A percentile compares a stretch with the other conserved stretches of the same genome.
Conservation (phyloP, 2,329 filamentous ascomycete genomes). For the Eutypella sp. region DNA sequence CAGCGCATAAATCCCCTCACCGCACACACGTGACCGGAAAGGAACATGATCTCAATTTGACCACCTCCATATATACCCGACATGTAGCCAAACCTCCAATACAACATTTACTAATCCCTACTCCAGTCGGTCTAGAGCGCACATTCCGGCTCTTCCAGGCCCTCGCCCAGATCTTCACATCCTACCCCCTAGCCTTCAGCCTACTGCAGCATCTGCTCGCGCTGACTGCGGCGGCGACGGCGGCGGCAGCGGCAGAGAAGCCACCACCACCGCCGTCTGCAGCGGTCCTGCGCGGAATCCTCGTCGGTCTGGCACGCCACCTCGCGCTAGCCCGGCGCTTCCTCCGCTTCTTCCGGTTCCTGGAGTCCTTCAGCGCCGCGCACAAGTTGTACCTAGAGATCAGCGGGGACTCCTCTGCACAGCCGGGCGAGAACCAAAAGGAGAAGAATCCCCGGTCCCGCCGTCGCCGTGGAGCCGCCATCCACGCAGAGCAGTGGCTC, state of each 20-base stretch:
- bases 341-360: slow-evolving; percentile 64
- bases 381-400: slow-evolving; percentile 34
- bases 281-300: slow-evolving; percentile 26
- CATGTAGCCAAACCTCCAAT: neutral
- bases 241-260: slow-evolving; percentile 3
- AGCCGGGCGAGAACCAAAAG: slow-evolving; percentile 1
- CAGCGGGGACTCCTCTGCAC: no score
- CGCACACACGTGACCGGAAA: no score
- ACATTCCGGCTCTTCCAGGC: slow-evolving; percentile 54
- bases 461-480: neutral
- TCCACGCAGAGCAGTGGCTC: slow-evolving; percentile 36
- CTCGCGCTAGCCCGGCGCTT: slow-evolving; percentile 52
- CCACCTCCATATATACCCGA: no score
- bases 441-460: neutral
- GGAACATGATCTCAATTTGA: no score
- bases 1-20: no score
- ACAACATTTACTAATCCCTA: neutral
- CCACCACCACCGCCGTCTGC: slow-evolving; percentile 20
- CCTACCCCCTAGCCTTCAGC: slow-evolving; percentile 37
- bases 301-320: slow-evolving; percentile 31
- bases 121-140: slow-evolving; percentile 56
- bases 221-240: no score
- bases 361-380: slow-evolving; percentile 53
- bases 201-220: slow-evolving; percentile 24
- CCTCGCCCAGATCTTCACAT: slow-evolving; percentile 41